These are phyloP conservation scores for Russula vinacea DNA, from an alignment of 768 basidiomycete genomes.

Conservation along the genomic window DNA sequence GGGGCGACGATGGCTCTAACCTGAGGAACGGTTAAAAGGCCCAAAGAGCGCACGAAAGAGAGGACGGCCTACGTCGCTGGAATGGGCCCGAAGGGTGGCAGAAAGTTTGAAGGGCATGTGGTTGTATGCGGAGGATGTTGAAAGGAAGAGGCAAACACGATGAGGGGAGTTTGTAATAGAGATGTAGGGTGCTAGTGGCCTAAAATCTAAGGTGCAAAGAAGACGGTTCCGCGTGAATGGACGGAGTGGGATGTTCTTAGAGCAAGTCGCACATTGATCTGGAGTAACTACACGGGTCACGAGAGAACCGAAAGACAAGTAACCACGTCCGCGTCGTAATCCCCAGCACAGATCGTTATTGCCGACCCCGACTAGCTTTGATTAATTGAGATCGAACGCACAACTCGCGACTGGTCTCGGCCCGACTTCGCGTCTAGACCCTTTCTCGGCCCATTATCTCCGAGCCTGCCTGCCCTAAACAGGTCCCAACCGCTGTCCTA, in stretches of 20 bases:
- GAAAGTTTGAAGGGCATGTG: constrained; percentile 75
- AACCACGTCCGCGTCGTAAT: neutral
- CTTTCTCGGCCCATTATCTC: constrained; percentile 6
- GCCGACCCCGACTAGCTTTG: constrained; percentile 1
- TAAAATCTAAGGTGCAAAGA: constrained; percentile 16
- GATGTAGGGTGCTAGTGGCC: neutral
- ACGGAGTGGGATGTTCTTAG: neutral
- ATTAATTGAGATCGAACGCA: constrained; percentile 17
- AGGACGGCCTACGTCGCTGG: constrained; percentile 61
- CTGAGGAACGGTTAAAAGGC: constrained; percentile 43
- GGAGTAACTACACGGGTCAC: neutral
- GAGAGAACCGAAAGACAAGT: neutral
- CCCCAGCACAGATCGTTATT: constrained; percentile 5
- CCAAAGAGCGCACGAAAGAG: constrained; percentile 24
- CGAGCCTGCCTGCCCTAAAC: constrained; percentile 26
- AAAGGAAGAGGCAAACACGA: constrained; percentile 23
- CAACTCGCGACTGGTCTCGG: constrained; percentile 16
- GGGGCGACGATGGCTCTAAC: constrained; percentile 81
- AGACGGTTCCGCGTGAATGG: neutral
- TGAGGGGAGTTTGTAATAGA: constrained; percentile 25
- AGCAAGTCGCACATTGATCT: neutral
- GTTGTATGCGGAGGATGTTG: constrained; percentile 10
- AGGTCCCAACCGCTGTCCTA: constrained; percentile 1
- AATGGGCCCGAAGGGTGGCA: constrained; percentile 64
- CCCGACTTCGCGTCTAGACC: constrained; percentile 7